Evolutionary conservation across 1,284 basidiomycete species (phyloP), one percentile per base, ranked within the genome.

Genomic region (Anthracocystis walkeri): DNA sequence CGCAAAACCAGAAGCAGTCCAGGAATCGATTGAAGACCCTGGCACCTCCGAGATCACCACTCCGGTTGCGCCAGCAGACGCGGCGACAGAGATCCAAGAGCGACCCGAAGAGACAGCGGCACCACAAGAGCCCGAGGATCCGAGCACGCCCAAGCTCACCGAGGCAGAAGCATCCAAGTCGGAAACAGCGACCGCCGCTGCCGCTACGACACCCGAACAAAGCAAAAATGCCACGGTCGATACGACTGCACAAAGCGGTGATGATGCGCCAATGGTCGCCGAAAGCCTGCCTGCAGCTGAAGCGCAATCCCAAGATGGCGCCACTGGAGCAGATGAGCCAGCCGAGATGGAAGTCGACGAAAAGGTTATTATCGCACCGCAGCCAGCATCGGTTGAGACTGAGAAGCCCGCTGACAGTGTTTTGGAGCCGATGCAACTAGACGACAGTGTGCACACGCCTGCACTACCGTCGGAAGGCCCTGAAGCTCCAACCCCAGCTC

Each of bases 331-430:
- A 23, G 44, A 62, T 16, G 55, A 46, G 50, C 45, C 58, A 27
- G 21, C 55, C n/a, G 65, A 49, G 16, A 73, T 67, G 65, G 65
- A 73, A 4, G 27, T 68, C 10, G 70, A 73, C 38, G 70, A 73
- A 18, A 60, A 62, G 33, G 20, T 51, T 27, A 44, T 12, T n/a
- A 21, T 8, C 2, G 44, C 60, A 12, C 20, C 27, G 14, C 51
- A 49, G 38, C 33, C 56, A 16, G 16, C n/a, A 12, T 8, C 45
- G 8, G 41, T 49, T 11, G 51, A 42, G 11, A 14, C n/a, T 6
- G 41, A 54, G 6, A 41, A 42, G 45, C 27, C 68, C 2, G 38
- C 49, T 21, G 66, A 59, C 4, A 20, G 20, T 23, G 38, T 42
- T 38, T n/a, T 20, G 3, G 49, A 64, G 27, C 53, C 67, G 8